Evolutionary conservation across 371 early-diverging fungal genomes (phyloP).

Genomic region (Apophysomyces variabilis): DNA sequence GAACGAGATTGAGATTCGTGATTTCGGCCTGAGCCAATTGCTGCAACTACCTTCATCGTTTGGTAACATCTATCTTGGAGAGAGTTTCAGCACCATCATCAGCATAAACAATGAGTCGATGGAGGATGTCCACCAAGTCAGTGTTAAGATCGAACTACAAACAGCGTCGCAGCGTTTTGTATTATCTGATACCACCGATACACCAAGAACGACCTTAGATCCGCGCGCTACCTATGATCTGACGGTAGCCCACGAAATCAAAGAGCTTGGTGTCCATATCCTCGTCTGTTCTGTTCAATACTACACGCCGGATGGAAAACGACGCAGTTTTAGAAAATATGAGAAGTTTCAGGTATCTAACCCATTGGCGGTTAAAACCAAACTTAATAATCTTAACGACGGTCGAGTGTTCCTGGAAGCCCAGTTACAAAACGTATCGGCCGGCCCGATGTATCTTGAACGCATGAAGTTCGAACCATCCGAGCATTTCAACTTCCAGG

Average conservation of each 20-base stretch:
- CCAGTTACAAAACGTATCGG: conserved; percentile 89
- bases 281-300: conserved; percentile 91
- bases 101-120: conserved; percentile 82
- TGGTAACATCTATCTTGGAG: conserved; percentile 94
- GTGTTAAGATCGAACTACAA: conserved; percentile 86
- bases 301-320: conserved; percentile 60
- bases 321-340: conserved; percentile 83
- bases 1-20: conserved; percentile 48
- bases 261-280: conserved; percentile 92
- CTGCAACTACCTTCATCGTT: conserved; percentile 72
- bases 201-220: conserved; percentile 38
- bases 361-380: conserved; percentile 95
- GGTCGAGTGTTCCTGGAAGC: conserved; percentile 89
- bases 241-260: conserved; percentile 89
- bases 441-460: conserved; percentile 84
- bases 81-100: conserved; percentile 88
- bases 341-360: conserved; percentile 96
- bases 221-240: conserved; percentile 70
- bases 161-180: conserved; percentile 80
- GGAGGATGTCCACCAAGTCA: conserved; percentile 68
- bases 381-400: conserved; percentile 79
- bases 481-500: conserved; percentile 69
- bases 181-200: conserved; percentile 66
- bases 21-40: conserved; percentile 69
- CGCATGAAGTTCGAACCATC: conserved; percentile 85